Conservation (phyloP, 352 stramenopile species). For the Thalassiosira livingstoniorum region DNA sequence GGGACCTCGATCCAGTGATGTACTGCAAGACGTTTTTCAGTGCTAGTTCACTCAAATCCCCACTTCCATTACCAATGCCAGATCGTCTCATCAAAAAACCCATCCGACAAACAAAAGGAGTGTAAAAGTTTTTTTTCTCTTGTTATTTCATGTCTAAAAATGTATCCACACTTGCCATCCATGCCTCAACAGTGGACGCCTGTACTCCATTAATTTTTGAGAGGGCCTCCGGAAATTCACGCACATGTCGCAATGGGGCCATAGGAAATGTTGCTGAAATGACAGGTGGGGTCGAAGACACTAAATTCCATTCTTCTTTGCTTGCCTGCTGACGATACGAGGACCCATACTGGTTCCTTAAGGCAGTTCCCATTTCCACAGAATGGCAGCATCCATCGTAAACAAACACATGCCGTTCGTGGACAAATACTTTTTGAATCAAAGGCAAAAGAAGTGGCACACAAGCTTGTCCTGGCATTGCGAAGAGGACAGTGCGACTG, state of each 20-base stretch:
- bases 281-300: constrained; percentile 37
- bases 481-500: constrained; percentile 72
- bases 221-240: constrained; percentile 53
- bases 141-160: constrained; percentile 79
- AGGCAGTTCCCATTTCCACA: constrained; percentile 47
- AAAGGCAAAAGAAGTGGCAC: constrained; percentile 70
- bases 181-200: constrained; percentile 72
- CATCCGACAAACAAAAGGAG: constrained; percentile 78
- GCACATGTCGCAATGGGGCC: constrained; percentile 48
- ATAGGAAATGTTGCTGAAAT: constrained; percentile 49
- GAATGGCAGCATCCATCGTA: constrained; percentile 75
- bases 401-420: constrained; percentile 79
- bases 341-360: constrained; percentile 41
- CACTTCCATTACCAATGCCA: constrained; percentile 46
- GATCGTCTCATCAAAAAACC: constrained; percentile 62
- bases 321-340: constrained; percentile 39
- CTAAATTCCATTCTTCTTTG: constrained; percentile 37
- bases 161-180: constrained; percentile 77
- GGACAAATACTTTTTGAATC: constrained; percentile 73
- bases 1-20: constrained; percentile 70
- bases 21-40: constrained; percentile 78
- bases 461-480: constrained; percentile 68
- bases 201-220: constrained; percentile 59
- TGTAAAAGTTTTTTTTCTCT: constrained; percentile 76
- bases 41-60: constrained; percentile 63